Evolutionary conservation across 129 eudicot species (phyloP).

Genomic region (Deinandra increscens): DNA sequence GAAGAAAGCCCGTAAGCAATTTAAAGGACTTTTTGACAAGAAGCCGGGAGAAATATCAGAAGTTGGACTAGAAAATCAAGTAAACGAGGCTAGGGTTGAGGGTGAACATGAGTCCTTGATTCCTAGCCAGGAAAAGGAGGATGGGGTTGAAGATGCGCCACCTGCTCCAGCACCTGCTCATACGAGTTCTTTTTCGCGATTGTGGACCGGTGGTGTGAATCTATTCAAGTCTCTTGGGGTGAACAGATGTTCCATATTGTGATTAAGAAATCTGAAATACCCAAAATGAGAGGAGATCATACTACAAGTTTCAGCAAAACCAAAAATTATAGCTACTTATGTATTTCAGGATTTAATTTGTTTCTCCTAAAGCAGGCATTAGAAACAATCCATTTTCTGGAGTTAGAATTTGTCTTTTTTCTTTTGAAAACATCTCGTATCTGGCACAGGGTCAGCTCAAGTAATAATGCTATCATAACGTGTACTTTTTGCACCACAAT

Average conservation of each 20-base stretch:
- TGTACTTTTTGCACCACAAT: not conserved
- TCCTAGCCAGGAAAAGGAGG: conserved; percentile 36
- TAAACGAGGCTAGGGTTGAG: conserved; percentile 24
- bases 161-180: conserved; percentile 42
- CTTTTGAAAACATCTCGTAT: not conserved
- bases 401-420: conserved; percentile 18
- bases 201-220: conserved; percentile 50
- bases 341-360: no score
- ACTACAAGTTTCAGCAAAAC: not conserved
- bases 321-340: not conserved
- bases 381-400: conserved; percentile 18
- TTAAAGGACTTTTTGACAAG: conserved; percentile 95
- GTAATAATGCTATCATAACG: conserved; percentile 4
- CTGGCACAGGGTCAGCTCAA: not conserved
- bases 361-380: not conserved
- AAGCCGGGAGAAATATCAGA: conserved; percentile 95
- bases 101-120: conserved; percentile 40
- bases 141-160: conserved; percentile 32
- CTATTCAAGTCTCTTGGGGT: conserved; percentile 57
- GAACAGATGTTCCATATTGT: conserved; percentile 71
- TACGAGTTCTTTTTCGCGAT: conserved; percentile 43
- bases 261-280: not conserved
- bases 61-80: conserved; percentile 40
- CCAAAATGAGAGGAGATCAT: not conserved
- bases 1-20: conserved; percentile 73